Evolutionary conservation across 2,329 filamentous ascomycete species (phyloP), one percentile per base, ranked within the genome.

Genomic region (Venturia pyrina): DNA sequence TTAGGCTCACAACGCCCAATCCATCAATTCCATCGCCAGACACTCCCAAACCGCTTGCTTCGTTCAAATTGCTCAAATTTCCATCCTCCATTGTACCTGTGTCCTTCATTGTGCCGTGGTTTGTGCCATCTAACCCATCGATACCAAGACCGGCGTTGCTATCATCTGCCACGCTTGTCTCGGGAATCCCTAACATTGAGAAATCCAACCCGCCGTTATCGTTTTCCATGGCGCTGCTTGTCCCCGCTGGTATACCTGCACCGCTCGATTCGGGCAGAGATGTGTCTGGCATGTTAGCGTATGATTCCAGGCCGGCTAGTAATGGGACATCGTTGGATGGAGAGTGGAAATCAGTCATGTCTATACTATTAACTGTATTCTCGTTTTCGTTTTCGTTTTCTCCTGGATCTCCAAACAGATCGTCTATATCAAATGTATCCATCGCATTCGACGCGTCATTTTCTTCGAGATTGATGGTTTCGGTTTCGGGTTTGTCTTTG

Each of bases 231-330:
- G 43, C 43, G 13, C 43, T 46, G 11, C 43, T 62, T 5, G 37
- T 46, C 6, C 40, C 43, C 17, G 60, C 43, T 28, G 28, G 60
- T 28, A 34, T 34, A 8, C 8, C 37, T 8, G 60, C 28, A 28
- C 37, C 60, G 21, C 60, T 46, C 32, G 37, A 17, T 28, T 65
- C 50, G 34, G 63, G 53, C 1, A 65, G 28, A 34, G 48, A 40
- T 15, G 28, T 44, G 32, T 60, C 63, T 32, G 64, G 56, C 46
- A 66, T 71, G 48, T 77, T 78, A 21, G 77, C 74, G 69, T 76
- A 78, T 69, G 76, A 73, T 67, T 79, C 73, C 64, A 80, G 70
- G 65, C 79, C 74, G 46, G 79, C 72, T 7, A 77, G 70, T 8
- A 79, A 71, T 1, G 76, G 73, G 37, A 78, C 73, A 69, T 69